A percentile compares a stretch with the other conserved stretches of the same genome.
phyloP scores from a whole-genome alignment of 2,329 filamentous ascomycete genomes.

The Nannizzia gypsea region DNA sequence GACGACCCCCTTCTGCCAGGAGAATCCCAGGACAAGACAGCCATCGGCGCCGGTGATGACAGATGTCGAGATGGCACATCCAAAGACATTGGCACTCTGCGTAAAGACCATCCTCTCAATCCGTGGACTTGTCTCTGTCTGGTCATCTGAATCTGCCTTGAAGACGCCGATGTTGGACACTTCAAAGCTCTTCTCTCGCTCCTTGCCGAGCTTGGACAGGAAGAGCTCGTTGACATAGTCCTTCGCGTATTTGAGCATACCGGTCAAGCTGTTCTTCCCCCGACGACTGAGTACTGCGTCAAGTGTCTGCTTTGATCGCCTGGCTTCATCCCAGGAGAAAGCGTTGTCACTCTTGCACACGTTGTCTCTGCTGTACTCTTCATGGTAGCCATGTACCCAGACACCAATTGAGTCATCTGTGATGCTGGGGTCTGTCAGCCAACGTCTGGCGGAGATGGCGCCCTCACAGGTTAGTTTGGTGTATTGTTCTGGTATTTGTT shows the following conservation, averaged over 20 bases:
- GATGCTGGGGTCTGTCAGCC: constrained; percentile 23
- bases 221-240: constrained; percentile 29
- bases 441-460: constrained; percentile 30
- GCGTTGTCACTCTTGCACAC: constrained; percentile 13
- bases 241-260: constrained; percentile 32
- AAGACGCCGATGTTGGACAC: constrained; percentile 38
- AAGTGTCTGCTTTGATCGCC: constrained; percentile 22
- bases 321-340: constrained; percentile 27
- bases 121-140: constrained; percentile 12
- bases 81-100: constrained; percentile 32
- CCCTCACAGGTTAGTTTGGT: constrained; percentile 24
- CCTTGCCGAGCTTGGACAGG: constrained; percentile 28
- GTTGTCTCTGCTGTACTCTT: constrained; percentile 10
- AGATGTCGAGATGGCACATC: constrained; percentile 29
- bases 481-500: constrained; percentile 20
- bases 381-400: constrained; percentile 26
- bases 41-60: constrained; percentile 36
- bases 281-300: constrained; percentile 18
- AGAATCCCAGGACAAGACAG: constrained; percentile 30
- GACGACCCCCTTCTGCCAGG: constrained; percentile 24
- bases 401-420: constrained; percentile 29
- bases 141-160: constrained; percentile 1
- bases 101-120: constrained; percentile 36
- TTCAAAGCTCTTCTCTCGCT: constrained; percentile 31
- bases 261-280: constrained; percentile 25